Percentiles rank a stretch among this genome's conserved stretches.
phyloP scores from a whole-genome alignment of 2,329 filamentous ascomycete genomes.

The Cadophora gregata region DNA sequence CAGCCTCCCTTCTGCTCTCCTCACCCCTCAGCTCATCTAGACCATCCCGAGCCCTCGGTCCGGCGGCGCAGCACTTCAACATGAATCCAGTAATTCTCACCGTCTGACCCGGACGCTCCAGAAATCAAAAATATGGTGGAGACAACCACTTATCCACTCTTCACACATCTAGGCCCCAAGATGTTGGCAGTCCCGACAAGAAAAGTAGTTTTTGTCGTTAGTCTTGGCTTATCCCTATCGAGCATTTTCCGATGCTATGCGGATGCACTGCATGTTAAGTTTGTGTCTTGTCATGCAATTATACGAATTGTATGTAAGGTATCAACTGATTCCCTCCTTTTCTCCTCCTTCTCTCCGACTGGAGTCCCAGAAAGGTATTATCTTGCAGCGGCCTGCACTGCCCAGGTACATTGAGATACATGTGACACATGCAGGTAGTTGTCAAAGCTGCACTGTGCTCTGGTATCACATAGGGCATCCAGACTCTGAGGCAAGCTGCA shows the following conservation, averaged over 20 bases:
- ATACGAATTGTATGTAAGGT: neutral
- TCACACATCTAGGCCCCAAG: neutral
- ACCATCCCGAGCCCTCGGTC: slow-evolving; percentile 11
- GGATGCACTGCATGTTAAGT: neutral
- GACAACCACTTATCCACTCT: neutral
- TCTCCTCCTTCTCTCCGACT: slow-evolving; percentile 11
- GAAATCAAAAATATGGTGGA: neutral
- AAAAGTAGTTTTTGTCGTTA: neutral
- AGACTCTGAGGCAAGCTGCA: neutral
- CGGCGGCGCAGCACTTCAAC: neutral
- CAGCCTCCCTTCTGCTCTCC: neutral
- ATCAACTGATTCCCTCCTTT: neutral
- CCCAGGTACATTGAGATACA: slow-evolving; percentile 2
- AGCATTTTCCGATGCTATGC: slow-evolving; percentile 4
- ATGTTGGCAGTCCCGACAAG: slow-evolving; percentile 5
- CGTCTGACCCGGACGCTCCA: slow-evolving; percentile 6
- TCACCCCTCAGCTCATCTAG: neutral
- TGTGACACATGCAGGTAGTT: slow-evolving; percentile 13
- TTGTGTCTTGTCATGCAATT: slow-evolving; percentile 3
- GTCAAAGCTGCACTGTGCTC: slow-evolving; percentile 4
- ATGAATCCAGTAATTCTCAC: slow-evolving; percentile 1
- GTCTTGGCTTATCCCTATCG: neutral
- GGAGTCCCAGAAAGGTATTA: neutral
- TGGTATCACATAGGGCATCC: neutral
- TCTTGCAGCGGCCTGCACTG: slow-evolving; percentile 2